Conservation (phyloP, 1,139 yeast species). For the Magnusiomyces sp. region DNA sequence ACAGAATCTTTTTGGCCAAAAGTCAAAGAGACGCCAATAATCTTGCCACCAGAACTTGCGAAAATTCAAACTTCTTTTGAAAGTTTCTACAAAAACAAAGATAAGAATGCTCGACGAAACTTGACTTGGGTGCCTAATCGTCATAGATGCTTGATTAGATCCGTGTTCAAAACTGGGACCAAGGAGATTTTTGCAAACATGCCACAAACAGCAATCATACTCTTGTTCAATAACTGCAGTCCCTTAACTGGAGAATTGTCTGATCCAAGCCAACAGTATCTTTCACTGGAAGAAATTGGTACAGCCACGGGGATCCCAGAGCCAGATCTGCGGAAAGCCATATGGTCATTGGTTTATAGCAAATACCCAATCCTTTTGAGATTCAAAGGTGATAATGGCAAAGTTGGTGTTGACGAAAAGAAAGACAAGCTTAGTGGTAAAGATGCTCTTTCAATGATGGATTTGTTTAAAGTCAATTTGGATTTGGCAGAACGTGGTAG, state of each 20-base stretch:
- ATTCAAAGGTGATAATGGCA: neutral
- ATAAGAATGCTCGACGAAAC: conserved; percentile 15
- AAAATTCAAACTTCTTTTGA: conserved; percentile 22
- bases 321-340: conserved; percentile 4
- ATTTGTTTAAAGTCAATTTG: too few relatives aligned
- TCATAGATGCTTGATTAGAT: conserved; percentile 28
- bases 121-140: conserved; percentile 28
- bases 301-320: neutral
- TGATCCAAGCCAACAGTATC: neutral
- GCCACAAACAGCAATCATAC: conserved; percentile 27
- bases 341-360: conserved; percentile 5
- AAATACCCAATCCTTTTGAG: conserved; percentile 1
- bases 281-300: conserved; percentile 1
- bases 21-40: conserved; percentile 27
- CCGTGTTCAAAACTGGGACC: conserved; percentile 27
- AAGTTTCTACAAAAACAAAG: conserved; percentile 17
- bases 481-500: too few relatives aligned
- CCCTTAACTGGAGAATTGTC: neutral
- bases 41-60: conserved; percentile 24
- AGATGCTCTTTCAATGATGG: too few relatives aligned
- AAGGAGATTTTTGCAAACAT: conserved; percentile 27
- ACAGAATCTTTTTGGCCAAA: conserved; percentile 30
- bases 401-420: neutral
- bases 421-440: too few relatives aligned
- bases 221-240: conserved; percentile 23